Conservation (phyloP, 2,329 filamentous ascomycete genomes). For the Stenocarpella maydis region DNA sequence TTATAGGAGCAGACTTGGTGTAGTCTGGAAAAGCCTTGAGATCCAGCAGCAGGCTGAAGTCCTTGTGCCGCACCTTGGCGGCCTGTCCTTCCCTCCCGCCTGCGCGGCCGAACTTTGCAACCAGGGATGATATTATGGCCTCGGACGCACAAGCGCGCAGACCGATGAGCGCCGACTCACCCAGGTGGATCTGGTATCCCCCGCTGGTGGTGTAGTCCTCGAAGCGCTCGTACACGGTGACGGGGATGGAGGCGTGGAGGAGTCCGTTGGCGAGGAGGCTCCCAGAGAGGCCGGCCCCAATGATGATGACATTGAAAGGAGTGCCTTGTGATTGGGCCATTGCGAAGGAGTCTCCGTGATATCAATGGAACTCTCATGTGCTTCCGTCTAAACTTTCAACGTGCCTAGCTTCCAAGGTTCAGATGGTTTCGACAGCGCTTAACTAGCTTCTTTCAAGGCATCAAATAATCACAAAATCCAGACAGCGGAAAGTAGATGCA, state of each 20-base stretch:
- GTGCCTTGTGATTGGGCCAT: neutral
- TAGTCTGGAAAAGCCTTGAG: neutral
- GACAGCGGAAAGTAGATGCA: neutral
- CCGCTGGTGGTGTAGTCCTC: conserved; percentile 3
- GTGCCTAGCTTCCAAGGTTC: too few relatives aligned
- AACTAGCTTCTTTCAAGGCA: neutral
- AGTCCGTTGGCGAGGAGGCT: conserved; percentile 3
- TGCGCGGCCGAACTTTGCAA: neutral
- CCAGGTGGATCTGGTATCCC: conserved; percentile 4
- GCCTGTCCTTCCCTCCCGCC: conserved; percentile 1
- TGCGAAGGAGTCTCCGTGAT: neutral
- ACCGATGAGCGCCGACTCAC: neutral
- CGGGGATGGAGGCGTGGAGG: conserved; percentile 1
- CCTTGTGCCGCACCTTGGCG: neutral
- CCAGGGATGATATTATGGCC: neutral
- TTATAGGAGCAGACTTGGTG: conserved; percentile 6
- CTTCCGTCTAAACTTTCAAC: neutral
- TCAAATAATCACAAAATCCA: neutral
- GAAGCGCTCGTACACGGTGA: conserved; percentile 3
- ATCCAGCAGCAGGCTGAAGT: neutral
- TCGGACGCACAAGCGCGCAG: neutral
- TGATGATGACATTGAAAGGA: conserved; percentile 7
- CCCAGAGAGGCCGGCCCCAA: neutral
- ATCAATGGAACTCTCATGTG: too few relatives aligned
- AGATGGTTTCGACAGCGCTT: neutral